Percentiles rank a stretch among this genome's conserved stretches.
Conservation (phyloP, 2,329 filamentous ascomycete genomes). For the Colletotrichum sidae region DNA sequence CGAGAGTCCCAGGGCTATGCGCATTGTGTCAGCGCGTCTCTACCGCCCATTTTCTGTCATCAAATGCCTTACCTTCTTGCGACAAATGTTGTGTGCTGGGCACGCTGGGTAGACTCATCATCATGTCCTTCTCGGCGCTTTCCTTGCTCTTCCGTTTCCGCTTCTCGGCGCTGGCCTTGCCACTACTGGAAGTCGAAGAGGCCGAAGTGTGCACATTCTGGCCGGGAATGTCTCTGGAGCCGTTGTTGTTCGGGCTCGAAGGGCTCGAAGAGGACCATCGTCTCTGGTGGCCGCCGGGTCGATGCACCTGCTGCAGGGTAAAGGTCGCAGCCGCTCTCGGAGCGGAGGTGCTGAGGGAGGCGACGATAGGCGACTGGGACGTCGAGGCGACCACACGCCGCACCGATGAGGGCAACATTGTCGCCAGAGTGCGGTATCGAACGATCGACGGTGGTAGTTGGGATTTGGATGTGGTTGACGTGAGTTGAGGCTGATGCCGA, state of each 20-base stretch:
- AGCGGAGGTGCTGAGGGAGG: constrained; percentile 54
- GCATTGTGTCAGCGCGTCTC: constrained; percentile 12
- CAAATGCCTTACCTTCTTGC: constrained; percentile 66
- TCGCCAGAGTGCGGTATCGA: constrained; percentile 41
- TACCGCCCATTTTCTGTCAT: not conserved
- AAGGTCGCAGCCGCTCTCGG: constrained; percentile 52
- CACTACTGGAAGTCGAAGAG: constrained; percentile 52
- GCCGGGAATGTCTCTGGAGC: constrained; percentile 62
- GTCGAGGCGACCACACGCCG: constrained; percentile 64
- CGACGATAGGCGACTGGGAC: constrained; percentile 58
- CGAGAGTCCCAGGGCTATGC: constrained; percentile 83
- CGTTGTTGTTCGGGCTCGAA: constrained; percentile 70
- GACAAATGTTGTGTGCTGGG: constrained; percentile 80
- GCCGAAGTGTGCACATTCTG: constrained; percentile 60
- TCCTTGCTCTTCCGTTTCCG: constrained; percentile 70
- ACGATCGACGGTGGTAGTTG: constrained; percentile 18
- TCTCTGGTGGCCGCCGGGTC: constrained; percentile 57
- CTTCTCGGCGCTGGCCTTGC: constrained; percentile 62
- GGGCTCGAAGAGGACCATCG: constrained; percentile 72
- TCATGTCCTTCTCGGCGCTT: constrained; percentile 55
- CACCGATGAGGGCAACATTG: constrained; percentile 65
- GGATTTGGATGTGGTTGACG: constrained; percentile 12
- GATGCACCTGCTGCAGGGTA: constrained; percentile 39
- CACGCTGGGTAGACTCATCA: constrained; percentile 75
- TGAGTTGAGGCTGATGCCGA: constrained; percentile 41